phyloP scores from a whole-genome alignment of 768 basidiomycete species.

The Tylopilus balloui region DNA sequence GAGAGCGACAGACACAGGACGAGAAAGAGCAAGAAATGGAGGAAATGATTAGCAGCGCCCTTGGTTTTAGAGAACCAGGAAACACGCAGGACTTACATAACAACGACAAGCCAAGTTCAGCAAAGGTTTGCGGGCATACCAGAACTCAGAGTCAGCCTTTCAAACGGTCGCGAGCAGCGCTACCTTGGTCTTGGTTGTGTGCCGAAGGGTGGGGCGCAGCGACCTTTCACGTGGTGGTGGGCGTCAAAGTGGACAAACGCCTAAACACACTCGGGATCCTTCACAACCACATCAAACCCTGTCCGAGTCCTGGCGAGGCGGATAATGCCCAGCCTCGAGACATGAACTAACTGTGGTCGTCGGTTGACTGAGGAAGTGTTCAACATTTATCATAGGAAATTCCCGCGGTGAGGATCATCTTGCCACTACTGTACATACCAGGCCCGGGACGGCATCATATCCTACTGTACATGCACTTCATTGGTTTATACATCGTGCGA shows the following conservation, averaged over 20 bases:
- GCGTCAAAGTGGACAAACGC: constrained; percentile 26
- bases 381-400: constrained; percentile 28
- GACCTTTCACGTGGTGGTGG: constrained; percentile 29
- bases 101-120: constrained; percentile 24
- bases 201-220: constrained; percentile 18
- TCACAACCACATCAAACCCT: constrained; percentile 29
- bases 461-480: constrained; percentile 8
- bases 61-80: constrained; percentile 20
- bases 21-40: constrained; percentile 16
- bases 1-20: constrained; percentile 17
- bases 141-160: constrained; percentile 29
- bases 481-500: constrained; percentile 29
- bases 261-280: constrained; percentile 24
- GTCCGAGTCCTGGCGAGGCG: constrained; percentile 14
- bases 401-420: constrained; percentile 20
- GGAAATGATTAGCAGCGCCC: constrained; percentile 22
- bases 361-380: constrained; percentile 18
- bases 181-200: constrained; percentile 22
- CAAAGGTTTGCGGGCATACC: constrained; percentile 28
- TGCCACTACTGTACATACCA: too few relatives aligned
- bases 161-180: constrained; percentile 12
- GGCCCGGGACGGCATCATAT: too few relatives aligned
- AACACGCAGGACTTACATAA: constrained; percentile 36
- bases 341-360: constrained; percentile 21
- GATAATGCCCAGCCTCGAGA: constrained; percentile 18